Base-by-base conservation (phyloP, 345 rosid species). In the Carallia brachiata region DNA sequence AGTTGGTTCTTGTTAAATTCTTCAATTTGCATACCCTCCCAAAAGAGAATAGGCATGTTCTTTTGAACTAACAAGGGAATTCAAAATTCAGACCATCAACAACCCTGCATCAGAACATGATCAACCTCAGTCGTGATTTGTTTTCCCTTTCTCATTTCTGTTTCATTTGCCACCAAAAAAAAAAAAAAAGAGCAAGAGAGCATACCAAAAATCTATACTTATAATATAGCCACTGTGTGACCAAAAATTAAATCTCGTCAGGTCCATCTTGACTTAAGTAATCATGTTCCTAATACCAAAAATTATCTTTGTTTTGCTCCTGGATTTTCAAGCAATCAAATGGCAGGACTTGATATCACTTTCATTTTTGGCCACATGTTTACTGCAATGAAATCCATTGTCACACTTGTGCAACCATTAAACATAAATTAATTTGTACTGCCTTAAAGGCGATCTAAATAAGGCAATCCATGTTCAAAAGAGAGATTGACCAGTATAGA, bases 121-220 rank as follows among this genome's bases (percentile, higher is more conserved):
- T 76, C 73, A 84, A 72, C 76, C 75, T 37, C 63, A 80, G 61
- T 75, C 63, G 50, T 67, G 80, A 78, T 77, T 75, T 85, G 80
- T 74, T 81, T 79, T 62, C 77, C 74, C 57, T 68, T 77, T 74
- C 73, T 65, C 69, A 70, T 67, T 77, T 83, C 74, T 69, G 84
- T 84, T 80, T 63, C 85, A 78, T 75, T 81, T 68, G 76, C 67
- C 75, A 79, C 83, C 79, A 84, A 82, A 80, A 80, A 81, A 44
- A 83, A 85, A 66, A 63, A 63, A 81, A 83, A 82, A 80, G 78
- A 80, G 70, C 74, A 69, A 79, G 76, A 68, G 78, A 60, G 32
- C 55, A 65, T 47, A 69, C 66, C 62, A 73, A 66, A 60, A 66
- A 56, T 62, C 62, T 31, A 66, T 66, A 40, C 13, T 17, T 50